Evolutionary conservation across 2,329 filamentous ascomycete species (phyloP).

Genomic region (Lachnum nothofagi): DNA sequence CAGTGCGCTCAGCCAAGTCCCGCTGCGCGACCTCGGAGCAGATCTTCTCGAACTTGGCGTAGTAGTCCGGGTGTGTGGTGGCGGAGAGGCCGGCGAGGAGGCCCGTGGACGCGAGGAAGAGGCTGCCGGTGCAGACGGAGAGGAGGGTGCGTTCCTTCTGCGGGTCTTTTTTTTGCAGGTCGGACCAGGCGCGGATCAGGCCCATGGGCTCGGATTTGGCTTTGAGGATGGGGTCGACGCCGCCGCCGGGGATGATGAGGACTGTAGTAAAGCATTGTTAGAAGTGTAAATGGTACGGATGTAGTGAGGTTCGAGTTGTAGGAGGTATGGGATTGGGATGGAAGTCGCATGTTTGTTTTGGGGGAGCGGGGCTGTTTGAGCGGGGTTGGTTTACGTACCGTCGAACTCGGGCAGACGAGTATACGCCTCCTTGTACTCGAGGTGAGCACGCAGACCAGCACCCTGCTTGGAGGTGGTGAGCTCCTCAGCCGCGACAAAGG

Average conservation of each 20-base stretch:
- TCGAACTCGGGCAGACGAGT: constrained; percentile 58
- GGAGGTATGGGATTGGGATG: too few species aligned
- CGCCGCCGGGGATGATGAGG: constrained; percentile 70
- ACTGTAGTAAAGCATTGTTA: background rate
- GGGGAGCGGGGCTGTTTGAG: too few species aligned
- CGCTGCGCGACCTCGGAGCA: constrained; percentile 68
- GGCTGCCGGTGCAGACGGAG: constrained; percentile 72
- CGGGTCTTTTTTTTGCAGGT: constrained; percentile 74
- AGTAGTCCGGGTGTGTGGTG: constrained; percentile 75
- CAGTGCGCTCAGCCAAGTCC: constrained; percentile 69
- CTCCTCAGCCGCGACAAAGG: constrained; percentile 42
- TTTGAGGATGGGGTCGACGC: constrained; percentile 57
- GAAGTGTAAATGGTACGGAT: too few species aligned
- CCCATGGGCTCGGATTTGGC: constrained; percentile 62
- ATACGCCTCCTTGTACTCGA: constrained; percentile 73
- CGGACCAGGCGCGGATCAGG: constrained; percentile 70
- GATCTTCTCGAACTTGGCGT: constrained; percentile 75
- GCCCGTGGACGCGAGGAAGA: constrained; percentile 71
- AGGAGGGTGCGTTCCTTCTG: constrained; percentile 75
- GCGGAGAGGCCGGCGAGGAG: constrained; percentile 74
- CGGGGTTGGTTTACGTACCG: constrained; percentile 29
- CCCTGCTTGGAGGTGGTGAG: constrained; percentile 55
- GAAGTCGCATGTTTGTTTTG: too few species aligned
- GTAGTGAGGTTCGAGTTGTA: too few species aligned
- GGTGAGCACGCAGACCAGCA: constrained; percentile 66